These are phyloP conservation scores for Wickerhamomyces xylosicus DNA, from an alignment of 805 yeast genomes.

Conservation along the genomic window DNA sequence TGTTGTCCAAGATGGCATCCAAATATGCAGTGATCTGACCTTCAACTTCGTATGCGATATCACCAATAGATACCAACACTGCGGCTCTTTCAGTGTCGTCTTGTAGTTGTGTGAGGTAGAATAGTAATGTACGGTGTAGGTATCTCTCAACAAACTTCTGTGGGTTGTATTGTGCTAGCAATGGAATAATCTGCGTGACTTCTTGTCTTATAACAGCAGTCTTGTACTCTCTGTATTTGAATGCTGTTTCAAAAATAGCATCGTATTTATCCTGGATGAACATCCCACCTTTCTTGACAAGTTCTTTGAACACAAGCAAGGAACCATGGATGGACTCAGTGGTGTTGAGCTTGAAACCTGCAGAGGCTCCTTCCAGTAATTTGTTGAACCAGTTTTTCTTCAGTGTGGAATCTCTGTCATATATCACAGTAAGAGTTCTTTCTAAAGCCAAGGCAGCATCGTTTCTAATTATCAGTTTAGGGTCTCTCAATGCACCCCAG, in stretches of 20 bases:
- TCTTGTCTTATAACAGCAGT: conserved; percentile 70
- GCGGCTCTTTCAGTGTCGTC: conserved; percentile 68
- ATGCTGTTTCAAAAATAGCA: conserved; percentile 65
- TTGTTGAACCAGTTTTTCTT: conserved; percentile 68
- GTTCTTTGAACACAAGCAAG: conserved; percentile 69
- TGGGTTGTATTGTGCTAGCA: conserved; percentile 70
- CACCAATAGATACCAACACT: conserved; percentile 74
- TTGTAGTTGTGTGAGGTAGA: conserved; percentile 69
- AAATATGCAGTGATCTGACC: conserved; percentile 80
- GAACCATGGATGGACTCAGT: conserved; percentile 83
- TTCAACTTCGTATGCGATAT: conserved; percentile 65
- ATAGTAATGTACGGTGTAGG: conserved; percentile 67
- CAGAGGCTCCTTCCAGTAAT: conserved; percentile 57
- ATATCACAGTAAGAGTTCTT: conserved; percentile 67
- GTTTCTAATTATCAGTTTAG: conserved; percentile 58
- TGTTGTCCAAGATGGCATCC: conserved; percentile 76
- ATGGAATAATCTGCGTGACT: conserved; percentile 75
- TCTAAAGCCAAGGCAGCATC: conserved; percentile 81
- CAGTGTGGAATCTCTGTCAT: conserved; percentile 63
- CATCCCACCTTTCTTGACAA: conserved; percentile 61
- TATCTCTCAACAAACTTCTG: conserved; percentile 69
- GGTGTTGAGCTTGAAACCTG: conserved; percentile 40
- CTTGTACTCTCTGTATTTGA: conserved; percentile 69
- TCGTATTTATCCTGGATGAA: conserved; percentile 64
- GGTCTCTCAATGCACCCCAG: conserved; percentile 82